Evolutionary conservation across 2,329 filamentous ascomycete species (phyloP), one percentile per base, ranked within the genome.

Genomic region (Drechslerella stenobrocha): DNA sequence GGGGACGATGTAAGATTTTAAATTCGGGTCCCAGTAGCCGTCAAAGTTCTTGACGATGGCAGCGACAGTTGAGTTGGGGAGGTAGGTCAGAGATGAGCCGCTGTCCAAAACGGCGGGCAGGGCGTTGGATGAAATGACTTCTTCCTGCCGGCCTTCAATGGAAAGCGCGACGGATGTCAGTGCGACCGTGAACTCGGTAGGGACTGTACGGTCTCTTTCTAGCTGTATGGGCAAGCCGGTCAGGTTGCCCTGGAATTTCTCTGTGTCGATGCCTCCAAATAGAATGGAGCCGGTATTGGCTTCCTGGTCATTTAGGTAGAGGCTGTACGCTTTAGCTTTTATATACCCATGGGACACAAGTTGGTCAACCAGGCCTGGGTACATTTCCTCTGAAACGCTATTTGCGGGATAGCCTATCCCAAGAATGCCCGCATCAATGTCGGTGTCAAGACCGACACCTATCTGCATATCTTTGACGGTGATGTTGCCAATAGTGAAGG

Each of bases 221-320:
- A 74, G 77, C 73, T 88, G 81, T 53, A 92, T 79, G 1, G 89
- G 88, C 1, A 92, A 75, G 0, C 85, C 87, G 61, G 83, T 75
- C 22, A 93, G 79, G 2, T 79, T 74, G 23, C 87, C 87, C 1
- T 77, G 73, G 76, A 84, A 93, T 74, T 91, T 91, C 63, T 81
- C 82, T 0, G 83, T 88, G 74, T 92, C 88, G 65, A 91, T 84
- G 18, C 87, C 88, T 37, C 88, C 89, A 71, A 92, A 93, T 0
- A 92, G 78, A 63, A 92, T 86, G 70, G 79, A 86, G 37, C 88
- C 88, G 0, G 81, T 85, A 63, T 81, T 84, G 0, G 87, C 80
- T 55, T 83, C 79, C 73, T 66, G 76, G 55, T 82, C 80, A 73
- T 82, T 82, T 20, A 81, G 78, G 78, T 85, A 89, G 20, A 90